Conservation (phyloP, 1,284 basidiomycete species). For the Clitocybe nebularis region DNA sequence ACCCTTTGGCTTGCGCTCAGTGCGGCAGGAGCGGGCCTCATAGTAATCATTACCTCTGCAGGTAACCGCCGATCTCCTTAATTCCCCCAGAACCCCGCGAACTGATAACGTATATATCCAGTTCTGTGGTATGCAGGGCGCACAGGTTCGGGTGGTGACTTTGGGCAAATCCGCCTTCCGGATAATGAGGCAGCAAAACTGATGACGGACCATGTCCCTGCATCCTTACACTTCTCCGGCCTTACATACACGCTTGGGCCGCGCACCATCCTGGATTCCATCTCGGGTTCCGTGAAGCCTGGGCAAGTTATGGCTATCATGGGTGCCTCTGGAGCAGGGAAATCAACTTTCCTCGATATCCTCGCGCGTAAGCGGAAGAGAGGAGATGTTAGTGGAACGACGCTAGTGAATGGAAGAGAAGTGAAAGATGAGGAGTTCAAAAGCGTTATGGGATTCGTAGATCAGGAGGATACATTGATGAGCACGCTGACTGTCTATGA, state of each 20-base stretch:
- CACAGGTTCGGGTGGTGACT: conserved; percentile 61
- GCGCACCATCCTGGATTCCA: conserved; percentile 71
- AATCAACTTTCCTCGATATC: conserved; percentile 95
- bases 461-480: conserved; percentile 98
- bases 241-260: conserved; percentile 77
- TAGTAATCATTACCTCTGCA: conserved; percentile 57
- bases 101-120: no score
- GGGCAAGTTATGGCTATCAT: conserved; percentile 93
- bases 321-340: conserved; percentile 95
- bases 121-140: conserved; percentile 90
- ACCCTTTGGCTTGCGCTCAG: conserved; percentile 81
- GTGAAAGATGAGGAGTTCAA: conserved; percentile 78
- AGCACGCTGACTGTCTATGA: conserved; percentile 96
- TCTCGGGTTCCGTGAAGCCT: conserved; percentile 80
- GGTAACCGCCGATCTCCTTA: conserved; percentile 26
- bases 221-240: conserved; percentile 84
- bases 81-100: not conserved
- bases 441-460: conserved; percentile 89
- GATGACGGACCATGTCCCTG: conserved; percentile 92
- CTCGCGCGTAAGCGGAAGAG: conserved; percentile 87
- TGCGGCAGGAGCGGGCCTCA: conserved; percentile 70
- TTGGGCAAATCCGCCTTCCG: conserved; percentile 77
- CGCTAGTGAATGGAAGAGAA: conserved; percentile 83
- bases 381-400: conserved; percentile 71
- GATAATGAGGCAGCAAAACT: conserved; percentile 80